These are phyloP conservation scores for Helianthus tuberosus DNA, from an alignment of 129 eudicot species.

Conservation along the genomic window DNA sequence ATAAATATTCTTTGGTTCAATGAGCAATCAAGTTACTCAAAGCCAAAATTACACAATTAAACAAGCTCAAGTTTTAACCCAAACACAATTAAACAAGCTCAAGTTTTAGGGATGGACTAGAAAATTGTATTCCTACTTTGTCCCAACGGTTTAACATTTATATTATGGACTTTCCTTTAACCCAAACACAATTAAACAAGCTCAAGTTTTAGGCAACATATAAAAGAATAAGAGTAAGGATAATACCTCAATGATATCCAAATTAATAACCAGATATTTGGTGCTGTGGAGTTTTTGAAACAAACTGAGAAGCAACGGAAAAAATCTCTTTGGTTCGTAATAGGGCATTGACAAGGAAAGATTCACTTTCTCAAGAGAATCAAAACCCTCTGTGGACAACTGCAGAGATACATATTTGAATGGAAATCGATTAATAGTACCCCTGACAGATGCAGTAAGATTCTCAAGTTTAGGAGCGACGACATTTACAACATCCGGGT, in stretches of 20 bases:
- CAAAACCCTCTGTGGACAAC: not conserved
- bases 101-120: no score
- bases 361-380: conserved; percentile 24
- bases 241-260: conserved; percentile 20
- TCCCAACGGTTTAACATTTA: no score
- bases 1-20: not conserved
- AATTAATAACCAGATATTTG: conserved; percentile 16
- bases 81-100: no score
- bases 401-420: not conserved
- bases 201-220: no score
- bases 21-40: conserved; percentile 3
- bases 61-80: no score
- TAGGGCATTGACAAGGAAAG: not conserved
- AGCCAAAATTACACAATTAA: not conserved
- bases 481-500: not conserved
- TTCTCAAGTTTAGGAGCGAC: conserved; percentile 27
- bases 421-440: not conserved
- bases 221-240: not conserved
- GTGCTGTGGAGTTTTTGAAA: not conserved
- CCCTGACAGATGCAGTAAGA: not conserved
- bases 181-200: not conserved
- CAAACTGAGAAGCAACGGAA: conserved; percentile 8
- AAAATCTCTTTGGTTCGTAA: not conserved
- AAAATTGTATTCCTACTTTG: no score
- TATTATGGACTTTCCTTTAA: not conserved